Evolutionary conservation across 768 basidiomycete genomes (phyloP).

Genomic region (Leccinum subgranulosum): DNA sequence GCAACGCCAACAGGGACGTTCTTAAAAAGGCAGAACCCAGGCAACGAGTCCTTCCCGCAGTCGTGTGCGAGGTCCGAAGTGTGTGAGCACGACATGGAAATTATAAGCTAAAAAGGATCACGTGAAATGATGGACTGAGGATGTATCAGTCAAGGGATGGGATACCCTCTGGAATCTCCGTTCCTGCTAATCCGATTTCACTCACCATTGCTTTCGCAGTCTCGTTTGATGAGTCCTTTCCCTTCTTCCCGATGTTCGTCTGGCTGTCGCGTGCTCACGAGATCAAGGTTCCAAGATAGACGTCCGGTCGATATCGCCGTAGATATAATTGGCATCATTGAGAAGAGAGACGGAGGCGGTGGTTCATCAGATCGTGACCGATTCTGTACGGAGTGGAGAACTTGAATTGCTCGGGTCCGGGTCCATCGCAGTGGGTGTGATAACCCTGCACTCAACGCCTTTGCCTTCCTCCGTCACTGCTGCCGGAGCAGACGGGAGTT

Average conservation of each 20-base stretch:
- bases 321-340: constrained; percentile 60
- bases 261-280: constrained; percentile 56
- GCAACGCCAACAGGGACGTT: too few species aligned
- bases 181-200: constrained; percentile 29
- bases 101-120: too few species aligned
- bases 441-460: constrained; percentile 45
- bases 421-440: constrained; percentile 20
- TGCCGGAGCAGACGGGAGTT: neutral
- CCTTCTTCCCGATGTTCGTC: constrained; percentile 55
- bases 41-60: too few species aligned
- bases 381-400: constrained; percentile 17
- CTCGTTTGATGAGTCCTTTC: constrained; percentile 23
- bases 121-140: too few species aligned
- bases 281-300: constrained; percentile 56
- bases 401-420: neutral
- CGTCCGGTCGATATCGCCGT: constrained; percentile 65
- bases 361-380: constrained; percentile 51
- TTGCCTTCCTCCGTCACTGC: constrained; percentile 39
- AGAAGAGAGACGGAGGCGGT: constrained; percentile 53
- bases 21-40: too few species aligned
- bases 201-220: too few species aligned
- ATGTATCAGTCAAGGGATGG: too few species aligned
- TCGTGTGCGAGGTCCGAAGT: too few species aligned
- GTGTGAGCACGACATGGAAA: too few species aligned
- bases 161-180: too few species aligned